Base-by-base conservation (phyloP, 1,139 yeast genomes). In the Sugiyamaella sp. region DNA sequence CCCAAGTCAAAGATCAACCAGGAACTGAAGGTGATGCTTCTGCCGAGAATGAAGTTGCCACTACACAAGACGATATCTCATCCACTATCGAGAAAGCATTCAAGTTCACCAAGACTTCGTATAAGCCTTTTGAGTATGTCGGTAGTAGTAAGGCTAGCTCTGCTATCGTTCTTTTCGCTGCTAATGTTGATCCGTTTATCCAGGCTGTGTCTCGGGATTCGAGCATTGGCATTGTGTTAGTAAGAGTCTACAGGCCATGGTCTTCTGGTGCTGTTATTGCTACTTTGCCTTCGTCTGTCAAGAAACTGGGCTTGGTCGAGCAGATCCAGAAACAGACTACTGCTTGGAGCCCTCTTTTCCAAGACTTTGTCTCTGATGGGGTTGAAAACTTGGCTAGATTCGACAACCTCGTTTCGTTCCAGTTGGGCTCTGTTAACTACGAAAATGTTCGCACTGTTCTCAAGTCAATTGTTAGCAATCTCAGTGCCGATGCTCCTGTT, bases 171-270 rank as follows among this genome's bases (percentile, higher is more conserved):
- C 75, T 82, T 54, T 77, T 88, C 61, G 93, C 95, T 53, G 78
- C 82, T 54, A 72, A 80, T 43, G 72, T 74, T 32, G 73, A 75
- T 4, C 77, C 76, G 4, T 72, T 85, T 46, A 66, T 73, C 3
- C 74, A 79, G 10, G 77, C 80, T n/a, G 55, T 68, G 40, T 37
- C 51, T 32, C 62, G 62, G 47, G 66, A 71, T 49, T 71, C 75
- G 43, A 19, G 20, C 17, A 74, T 78, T 12, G 80, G 85, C 25
- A 66, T 87, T 40, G 71, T 86, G 38, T 74, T 82, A 4, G 75
- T 88, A 47, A 81, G 85, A 41, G 79, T 81, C 25, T 86, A 85
- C 72, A 79, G 86, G 63, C 97, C 97, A 12, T 87, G 89, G 74
- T 74, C 79, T 57, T 71, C 85, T 51, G 70, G 71, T 12, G 69